phyloP scores from a whole-genome alignment of 345 rosid species.

The Brassica juncea region DNA sequence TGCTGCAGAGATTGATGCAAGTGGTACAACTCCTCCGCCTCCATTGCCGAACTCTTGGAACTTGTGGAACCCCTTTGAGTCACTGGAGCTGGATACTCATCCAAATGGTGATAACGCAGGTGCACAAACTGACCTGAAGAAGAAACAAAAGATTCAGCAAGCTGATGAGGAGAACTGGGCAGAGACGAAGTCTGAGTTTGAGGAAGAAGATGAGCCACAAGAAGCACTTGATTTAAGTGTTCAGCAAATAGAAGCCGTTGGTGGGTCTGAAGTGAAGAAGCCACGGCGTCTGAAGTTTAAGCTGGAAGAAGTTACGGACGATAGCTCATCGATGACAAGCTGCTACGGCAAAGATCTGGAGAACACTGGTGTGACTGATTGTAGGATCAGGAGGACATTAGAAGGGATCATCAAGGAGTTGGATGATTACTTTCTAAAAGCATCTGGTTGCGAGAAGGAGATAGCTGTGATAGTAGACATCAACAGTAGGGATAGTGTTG shows the following conservation, averaged over 20 bases:
- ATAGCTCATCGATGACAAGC: conserved; percentile 61
- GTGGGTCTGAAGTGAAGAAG: conserved; percentile 31
- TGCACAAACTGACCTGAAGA: conserved; percentile 40
- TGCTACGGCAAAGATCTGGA: conserved; percentile 50
- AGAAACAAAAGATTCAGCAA: conserved; percentile 42
- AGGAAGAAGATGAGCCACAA: conserved; percentile 57
- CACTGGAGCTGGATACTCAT: conserved; percentile 33
- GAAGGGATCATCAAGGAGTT: conserved; percentile 69
- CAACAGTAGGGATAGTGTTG: conserved; percentile 50
- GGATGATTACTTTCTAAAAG: conserved; percentile 89
- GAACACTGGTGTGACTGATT: conserved; percentile 42
- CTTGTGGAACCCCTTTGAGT: conserved; percentile 52
- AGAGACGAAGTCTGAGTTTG: conserved; percentile 69
- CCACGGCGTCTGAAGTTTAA: conserved; percentile 45
- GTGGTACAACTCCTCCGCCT: conserved; percentile 49
- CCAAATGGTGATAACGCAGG: conserved; percentile 33
- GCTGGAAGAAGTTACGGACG: conserved; percentile 48
- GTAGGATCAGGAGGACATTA: conserved; percentile 64
- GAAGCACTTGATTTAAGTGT: conserved; percentile 33
- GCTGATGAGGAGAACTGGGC: conserved; percentile 67
- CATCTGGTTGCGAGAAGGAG: conserved; percentile 73
- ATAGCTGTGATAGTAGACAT: conserved; percentile 71
- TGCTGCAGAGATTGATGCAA: conserved; percentile 40
- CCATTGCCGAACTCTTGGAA: conserved; percentile 53
- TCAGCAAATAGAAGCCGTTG: conserved; percentile 27